Percentiles rank a stretch among this genome's conserved stretches.
Conservation (phyloP, 2,329 filamentous ascomycete genomes). For the Zasmidium citrigriseum region DNA sequence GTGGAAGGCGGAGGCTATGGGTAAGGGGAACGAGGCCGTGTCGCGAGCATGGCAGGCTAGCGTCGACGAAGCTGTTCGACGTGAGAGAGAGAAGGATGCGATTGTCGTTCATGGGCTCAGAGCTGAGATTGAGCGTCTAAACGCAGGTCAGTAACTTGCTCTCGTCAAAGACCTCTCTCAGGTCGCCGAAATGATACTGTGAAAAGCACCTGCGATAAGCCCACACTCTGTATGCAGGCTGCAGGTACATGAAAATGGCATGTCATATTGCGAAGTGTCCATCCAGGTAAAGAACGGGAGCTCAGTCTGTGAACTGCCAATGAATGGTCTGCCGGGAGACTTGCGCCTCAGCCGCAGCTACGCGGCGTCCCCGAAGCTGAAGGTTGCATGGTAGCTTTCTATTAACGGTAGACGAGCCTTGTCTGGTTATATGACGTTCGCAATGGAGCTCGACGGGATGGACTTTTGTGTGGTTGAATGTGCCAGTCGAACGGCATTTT, state of each 20-base stretch:
- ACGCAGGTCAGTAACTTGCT: background rate
- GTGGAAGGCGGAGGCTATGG: conserved; percentile 18
- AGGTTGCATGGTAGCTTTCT: background rate
- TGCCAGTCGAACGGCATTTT: background rate
- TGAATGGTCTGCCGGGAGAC: background rate
- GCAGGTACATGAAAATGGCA: background rate
- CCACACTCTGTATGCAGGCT: no score
- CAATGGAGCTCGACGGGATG: background rate
- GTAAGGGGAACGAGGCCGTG: conserved; percentile 15
- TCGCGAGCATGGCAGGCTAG: conserved; percentile 21
- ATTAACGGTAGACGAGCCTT: background rate
- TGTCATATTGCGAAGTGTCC: background rate
- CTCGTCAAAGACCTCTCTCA: no score
- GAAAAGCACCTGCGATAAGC: no score
- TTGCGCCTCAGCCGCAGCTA: background rate
- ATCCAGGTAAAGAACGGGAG: background rate
- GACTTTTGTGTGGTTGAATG: background rate
- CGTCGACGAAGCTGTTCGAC: conserved; percentile 26
- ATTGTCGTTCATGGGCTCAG: conserved; percentile 17
- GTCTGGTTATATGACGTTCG: background rate
- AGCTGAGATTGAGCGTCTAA: conserved; percentile 13
- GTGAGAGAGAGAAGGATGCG: conserved; percentile 25
- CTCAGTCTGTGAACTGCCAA: background rate
- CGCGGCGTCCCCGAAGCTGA: no score
- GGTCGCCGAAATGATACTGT: no score